Conservation (phyloP, 768 basidiomycete species). For the Dacryopinax spathularia region DNA sequence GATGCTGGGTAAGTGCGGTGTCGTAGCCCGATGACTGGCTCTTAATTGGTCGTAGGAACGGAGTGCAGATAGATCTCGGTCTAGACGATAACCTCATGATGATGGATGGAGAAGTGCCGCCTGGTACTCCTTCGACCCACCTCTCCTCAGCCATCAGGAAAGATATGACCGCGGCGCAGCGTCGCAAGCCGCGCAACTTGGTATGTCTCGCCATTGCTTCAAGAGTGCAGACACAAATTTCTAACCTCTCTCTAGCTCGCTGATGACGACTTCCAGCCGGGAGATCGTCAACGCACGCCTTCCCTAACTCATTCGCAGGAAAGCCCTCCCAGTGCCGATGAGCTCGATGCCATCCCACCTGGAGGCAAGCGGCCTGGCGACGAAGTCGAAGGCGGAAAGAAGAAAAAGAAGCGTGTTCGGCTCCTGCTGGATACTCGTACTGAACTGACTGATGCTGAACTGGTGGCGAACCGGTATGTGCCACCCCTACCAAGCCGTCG, state of each 20-base stretch:
- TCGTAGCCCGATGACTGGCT: not conserved
- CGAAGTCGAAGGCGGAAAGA: constrained; percentile 3
- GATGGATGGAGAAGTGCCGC: not conserved
- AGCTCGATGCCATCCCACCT: not conserved
- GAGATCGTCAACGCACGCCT: not conserved
- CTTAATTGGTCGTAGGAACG: not conserved
- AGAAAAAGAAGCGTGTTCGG: constrained; percentile 39
- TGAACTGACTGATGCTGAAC: constrained; percentile 69
- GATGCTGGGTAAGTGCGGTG: not conserved
- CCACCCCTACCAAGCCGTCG: no score
- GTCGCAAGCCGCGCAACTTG: not conserved
- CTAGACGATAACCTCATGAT: not conserved
- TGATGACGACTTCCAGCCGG: not conserved
- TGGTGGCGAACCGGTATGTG: constrained; percentile 39
- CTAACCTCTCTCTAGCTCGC: not conserved
- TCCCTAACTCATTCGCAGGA: not conserved
- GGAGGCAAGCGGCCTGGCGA: not conserved
- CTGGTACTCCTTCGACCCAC: not conserved
- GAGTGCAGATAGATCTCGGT: constrained; percentile 4
- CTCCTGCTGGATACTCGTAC: constrained; percentile 56
- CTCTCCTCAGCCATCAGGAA: not conserved
- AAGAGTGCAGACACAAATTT: no score
- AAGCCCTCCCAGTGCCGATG: not conserved
- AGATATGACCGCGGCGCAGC: not conserved
- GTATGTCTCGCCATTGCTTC: not conserved